Base-by-base conservation (phyloP, 495 filamentous ascomycete species). In the Staphylotrichum longicolle region DNA sequence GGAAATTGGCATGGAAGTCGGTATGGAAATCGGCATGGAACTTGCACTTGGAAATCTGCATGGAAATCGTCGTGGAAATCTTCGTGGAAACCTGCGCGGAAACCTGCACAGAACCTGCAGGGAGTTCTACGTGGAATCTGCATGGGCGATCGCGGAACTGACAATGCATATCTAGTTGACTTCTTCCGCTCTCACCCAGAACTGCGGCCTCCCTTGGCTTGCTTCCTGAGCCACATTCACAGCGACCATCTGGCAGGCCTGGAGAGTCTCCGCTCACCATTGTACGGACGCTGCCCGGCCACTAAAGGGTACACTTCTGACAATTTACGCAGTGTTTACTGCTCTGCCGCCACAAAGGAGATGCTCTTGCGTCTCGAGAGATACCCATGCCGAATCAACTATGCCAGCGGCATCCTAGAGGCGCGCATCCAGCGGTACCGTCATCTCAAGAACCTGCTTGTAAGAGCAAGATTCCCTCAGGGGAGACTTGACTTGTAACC, bases 201-300 rank as follows among this genome's bases (percentile, higher is more conserved):
- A 1, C 73, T 72, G 15, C 78, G 73, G 34, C 80, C 88, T 35
- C 90, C 93, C 2, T 70, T 95, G 47, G 92, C 90, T 14, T 96
- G 89, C 70, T 96, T 98, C 69, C 80, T 98, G 44, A 93, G 88
- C 68, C 93, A 98, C 82, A 87, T 96, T 10, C 93, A 97, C 70
- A 95, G 88, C 59, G 93, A 97, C 63, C 93, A 98, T 73, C 81
- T 96, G 7, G 83, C 82, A 59, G 93, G 93, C 1, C 81, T 97
- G 34, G 93, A 96, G 68, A 86, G 78, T 53, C 80, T 89, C 53
- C 83, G 83, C 40, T 80, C 88, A 32, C 88, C 90, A 0, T 96
- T 95, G 80, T 83, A 70, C 50, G 77, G 9, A 34, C 30, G 40
- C 14, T 27, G 12, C 11, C 35, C 8, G 8, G 14, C 30, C 3